These are phyloP conservation scores for Sarcodon aspratus DNA, from an alignment of 768 basidiomycete species.

Conservation along the genomic window DNA sequence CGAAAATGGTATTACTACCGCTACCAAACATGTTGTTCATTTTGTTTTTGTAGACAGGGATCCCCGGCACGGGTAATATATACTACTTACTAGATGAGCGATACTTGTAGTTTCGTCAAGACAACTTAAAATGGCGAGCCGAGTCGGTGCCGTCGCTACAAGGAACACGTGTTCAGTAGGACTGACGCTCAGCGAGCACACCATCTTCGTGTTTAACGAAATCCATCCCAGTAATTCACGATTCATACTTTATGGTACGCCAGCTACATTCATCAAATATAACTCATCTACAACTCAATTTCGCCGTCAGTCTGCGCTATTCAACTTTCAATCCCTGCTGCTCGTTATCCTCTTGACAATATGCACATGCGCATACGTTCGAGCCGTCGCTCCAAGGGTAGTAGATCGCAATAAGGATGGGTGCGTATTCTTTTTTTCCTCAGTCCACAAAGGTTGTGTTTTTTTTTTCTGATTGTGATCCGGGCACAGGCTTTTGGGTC, in stretches of 20 bases:
- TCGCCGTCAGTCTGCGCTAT: conserved; percentile 68
- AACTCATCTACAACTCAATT: background rate
- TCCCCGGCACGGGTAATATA: too few relatives aligned
- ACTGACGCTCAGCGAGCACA: too few relatives aligned
- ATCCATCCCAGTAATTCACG: background rate
- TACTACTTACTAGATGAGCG: too few relatives aligned
- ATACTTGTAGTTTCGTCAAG: too few relatives aligned
- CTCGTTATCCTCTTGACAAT: conserved; percentile 89
- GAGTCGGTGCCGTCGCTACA: too few relatives aligned
- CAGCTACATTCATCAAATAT: background rate
- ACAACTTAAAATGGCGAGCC: background rate
- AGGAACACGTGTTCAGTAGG: too few relatives aligned
- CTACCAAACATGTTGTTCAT: too few relatives aligned
- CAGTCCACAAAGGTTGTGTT: background rate
- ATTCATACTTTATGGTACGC: background rate
- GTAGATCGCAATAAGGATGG: conserved; percentile 93
- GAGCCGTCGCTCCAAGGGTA: conserved; percentile 80
- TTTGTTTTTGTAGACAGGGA: too few relatives aligned
- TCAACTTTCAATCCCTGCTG: conserved; percentile 95
- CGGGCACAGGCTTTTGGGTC: conserved; percentile 62
- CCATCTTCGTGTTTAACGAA: background rate
- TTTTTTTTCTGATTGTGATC: background rate
- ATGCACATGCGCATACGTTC: conserved; percentile 95
- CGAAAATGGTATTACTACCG: too few relatives aligned
- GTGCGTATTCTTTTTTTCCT: conserved; percentile 29